Conservation (phyloP, 1,284 basidiomycete genomes). For the Ceratobasidium theobromae region DNA sequence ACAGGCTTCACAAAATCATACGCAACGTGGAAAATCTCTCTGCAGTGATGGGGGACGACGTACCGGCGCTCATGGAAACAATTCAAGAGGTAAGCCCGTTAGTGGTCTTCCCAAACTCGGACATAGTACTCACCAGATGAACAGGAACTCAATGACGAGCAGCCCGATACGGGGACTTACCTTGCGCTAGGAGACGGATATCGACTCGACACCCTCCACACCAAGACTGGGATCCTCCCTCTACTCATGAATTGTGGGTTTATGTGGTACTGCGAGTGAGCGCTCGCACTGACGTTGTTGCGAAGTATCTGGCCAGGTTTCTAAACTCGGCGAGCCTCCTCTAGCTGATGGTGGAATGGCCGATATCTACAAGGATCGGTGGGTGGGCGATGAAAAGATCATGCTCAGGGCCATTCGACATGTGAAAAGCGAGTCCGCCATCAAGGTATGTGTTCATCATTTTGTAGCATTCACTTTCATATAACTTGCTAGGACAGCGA, state of each 20-base stretch:
- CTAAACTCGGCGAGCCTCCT: not conserved
- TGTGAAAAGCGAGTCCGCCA: not conserved
- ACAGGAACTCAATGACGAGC: slow-evolving; percentile 7
- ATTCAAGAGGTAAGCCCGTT: slow-evolving; percentile 21
- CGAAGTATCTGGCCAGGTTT: slow-evolving; percentile 16
- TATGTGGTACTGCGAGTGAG: not conserved
- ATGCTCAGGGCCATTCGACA: not conserved
- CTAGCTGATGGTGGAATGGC: not conserved
- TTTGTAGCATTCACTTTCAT: not conserved
- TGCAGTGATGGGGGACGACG: not conserved
- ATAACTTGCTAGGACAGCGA: not conserved
- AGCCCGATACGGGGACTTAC: slow-evolving; percentile 5
- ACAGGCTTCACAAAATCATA: slow-evolving; percentile 2
- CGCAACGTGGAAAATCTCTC: not conserved
- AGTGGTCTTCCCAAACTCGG: not conserved
- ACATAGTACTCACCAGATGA: not conserved
- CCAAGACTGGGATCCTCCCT: slow-evolving; percentile 2
- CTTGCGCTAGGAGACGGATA: slow-evolving; percentile 16
- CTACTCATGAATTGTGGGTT: not conserved
- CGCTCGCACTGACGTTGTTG: not conserved
- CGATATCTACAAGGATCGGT: slow-evolving; percentile 11
- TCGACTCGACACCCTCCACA: not conserved
- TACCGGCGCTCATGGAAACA: not conserved
- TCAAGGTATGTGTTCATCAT: not conserved
- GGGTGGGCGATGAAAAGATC: slow-evolving; percentile 10